Base-by-base conservation (phyloP, 2,329 filamentous ascomycete species). In the Pestalotiopsis sp. region DNA sequence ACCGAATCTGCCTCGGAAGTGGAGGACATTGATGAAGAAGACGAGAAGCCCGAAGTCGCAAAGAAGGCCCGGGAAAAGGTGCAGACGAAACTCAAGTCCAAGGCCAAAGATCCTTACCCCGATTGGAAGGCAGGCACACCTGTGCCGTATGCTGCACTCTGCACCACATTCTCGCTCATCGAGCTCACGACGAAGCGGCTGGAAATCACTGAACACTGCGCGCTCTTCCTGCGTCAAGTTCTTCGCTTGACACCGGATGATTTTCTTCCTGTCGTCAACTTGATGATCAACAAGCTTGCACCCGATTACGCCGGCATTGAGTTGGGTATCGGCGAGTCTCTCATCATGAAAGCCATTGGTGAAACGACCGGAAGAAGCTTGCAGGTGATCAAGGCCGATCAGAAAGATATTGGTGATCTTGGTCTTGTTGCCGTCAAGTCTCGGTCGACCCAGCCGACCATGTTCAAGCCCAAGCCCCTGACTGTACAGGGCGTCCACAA, bases 271-370 rank as follows among this genome's bases (percentile, higher is more conserved):
- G 97, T 94, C 0, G 91, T 98, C 27, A 86, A 97, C 71, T 88
- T 99, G 38, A 98, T 99, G 96, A 93, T 97, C 80, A 98, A 98
- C 82, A 98, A 98, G 80, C 89, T 99, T 31, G 96, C 96, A 2
- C 95, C 96, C 3, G 96, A 99, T 77, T 99, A 98, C 79, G 92
- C 95, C 58, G 96, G 96, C 23, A 95, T 99, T 71, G 96, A 99
- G 81, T 87, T 99, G 38, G 96, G 96, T n/a, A 99, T 99, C 74
- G 96, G 96, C 68, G 96, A 99, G 81, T 98, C 95, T 0, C 82
- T 99, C 36, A 98, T 99, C 75, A 98, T 98, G 95, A 99, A 98
- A 80, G 93, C 96, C 4, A 97, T 99, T 76, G 95, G 95, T 12
- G 95, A 98, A 82, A 92, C 91, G 38, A 99, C 96, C 0, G 96